Conservation (phyloP, 1,284 basidiomycete genomes). For the Pseudozyma pruni region DNA sequence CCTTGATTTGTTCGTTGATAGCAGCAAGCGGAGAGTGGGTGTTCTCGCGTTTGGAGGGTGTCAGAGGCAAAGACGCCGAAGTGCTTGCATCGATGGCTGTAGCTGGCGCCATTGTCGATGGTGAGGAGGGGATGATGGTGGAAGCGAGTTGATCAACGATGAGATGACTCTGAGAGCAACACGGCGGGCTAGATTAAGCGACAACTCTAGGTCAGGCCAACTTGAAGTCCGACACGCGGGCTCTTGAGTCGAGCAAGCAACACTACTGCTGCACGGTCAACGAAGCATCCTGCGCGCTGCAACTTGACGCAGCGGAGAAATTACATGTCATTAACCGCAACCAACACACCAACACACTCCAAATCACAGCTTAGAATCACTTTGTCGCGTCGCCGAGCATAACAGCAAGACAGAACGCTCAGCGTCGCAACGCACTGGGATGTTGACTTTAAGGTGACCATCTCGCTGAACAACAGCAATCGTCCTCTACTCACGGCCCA, state of each 20-base stretch:
- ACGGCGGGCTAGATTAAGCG: not conserved
- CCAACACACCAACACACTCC: conserved; percentile 24
- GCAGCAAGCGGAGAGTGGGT: conserved; percentile 26
- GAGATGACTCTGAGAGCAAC: not conserved
- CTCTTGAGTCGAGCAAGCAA: not conserved
- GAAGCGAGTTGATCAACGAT: not conserved
- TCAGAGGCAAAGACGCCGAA: conserved; percentile 34
- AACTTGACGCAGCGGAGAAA: conserved; percentile 8
- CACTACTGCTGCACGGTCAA: conserved; percentile 5
- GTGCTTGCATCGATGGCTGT: conserved; percentile 24
- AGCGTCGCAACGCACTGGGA: not conserved
- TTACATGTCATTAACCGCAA: conserved; percentile 33
- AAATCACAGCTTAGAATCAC: no score
- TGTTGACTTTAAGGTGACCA: no score
- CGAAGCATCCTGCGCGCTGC: conserved; percentile 15
- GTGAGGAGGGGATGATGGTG: not conserved
- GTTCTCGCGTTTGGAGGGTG: conserved; percentile 45
- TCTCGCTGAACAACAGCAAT: no score
- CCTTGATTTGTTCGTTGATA: conserved; percentile 30
- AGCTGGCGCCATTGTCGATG: conserved; percentile 26
- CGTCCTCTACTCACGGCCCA: no score
- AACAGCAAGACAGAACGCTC: no score
- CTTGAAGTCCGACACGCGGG: conserved; percentile 1
- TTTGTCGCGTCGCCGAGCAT: no score
- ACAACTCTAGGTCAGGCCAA: no score